Percentiles rank a stretch among this genome's conserved stretches.
Conservation (phyloP, 192 early-diverging fungal genomes). For the Coemansia sp. region DNA sequence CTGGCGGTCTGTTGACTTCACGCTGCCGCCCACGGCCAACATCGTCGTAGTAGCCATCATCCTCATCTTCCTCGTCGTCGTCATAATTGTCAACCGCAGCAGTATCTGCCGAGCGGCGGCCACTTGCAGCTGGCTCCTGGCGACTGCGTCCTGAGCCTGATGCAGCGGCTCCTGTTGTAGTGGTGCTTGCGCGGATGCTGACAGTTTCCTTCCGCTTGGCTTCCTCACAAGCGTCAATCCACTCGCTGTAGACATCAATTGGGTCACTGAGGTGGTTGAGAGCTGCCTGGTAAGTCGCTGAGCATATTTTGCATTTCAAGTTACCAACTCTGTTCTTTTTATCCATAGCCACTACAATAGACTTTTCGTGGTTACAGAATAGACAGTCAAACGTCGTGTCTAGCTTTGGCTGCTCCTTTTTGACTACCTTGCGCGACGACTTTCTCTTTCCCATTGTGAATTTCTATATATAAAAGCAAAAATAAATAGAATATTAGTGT, state of each 20-base stretch:
- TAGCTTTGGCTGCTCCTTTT: constrained; percentile 65
- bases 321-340: constrained; percentile 68
- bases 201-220: constrained; percentile 43
- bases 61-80: not conserved
- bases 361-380: constrained; percentile 88
- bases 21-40: constrained; percentile 2
- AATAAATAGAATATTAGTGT: too few relatives aligned
- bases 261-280: constrained; percentile 75
- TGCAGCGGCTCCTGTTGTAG: not conserved
- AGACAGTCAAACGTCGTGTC: constrained; percentile 81
- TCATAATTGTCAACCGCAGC: not conserved
- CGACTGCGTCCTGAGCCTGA: not conserved
- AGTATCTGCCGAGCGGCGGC: not conserved
- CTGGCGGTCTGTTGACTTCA: constrained; percentile 35
- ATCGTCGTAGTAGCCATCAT: not conserved
- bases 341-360: constrained; percentile 77
- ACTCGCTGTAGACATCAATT: constrained; percentile 89
- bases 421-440: constrained; percentile 71
- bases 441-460: constrained; percentile 73
- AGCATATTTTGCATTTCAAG: constrained; percentile 80
- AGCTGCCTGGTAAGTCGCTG: constrained; percentile 70
- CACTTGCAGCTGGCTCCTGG: not conserved
- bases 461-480: not conserved
- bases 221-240: constrained; percentile 86
- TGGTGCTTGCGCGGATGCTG: not conserved